Evolutionary conservation across 805 yeast genomes (phyloP), one percentile per base, ranked within the genome.

Genomic region (Metschnikowia koreensis): DNA sequence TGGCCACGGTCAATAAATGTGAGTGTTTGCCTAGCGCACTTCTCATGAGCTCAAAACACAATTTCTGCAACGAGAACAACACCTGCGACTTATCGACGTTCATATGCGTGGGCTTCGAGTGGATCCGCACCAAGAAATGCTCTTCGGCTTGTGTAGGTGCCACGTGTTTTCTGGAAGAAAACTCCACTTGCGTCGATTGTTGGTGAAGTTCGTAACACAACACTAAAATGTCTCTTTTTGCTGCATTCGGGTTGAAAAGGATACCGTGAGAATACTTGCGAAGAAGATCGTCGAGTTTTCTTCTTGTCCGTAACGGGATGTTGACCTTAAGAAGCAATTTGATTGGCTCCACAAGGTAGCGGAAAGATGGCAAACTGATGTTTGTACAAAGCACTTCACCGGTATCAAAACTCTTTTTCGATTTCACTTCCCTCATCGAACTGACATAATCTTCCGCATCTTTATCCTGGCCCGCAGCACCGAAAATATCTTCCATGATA

Each of bases 401-500:
- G 6, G 94, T 82, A 60, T 94, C 98, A 64, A 74, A 87, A 74
- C 96, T 86, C 70, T 90, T 90, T 63, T 89, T 89, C 57, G 83
- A 85, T 65, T 90, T 92, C 36, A 94, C 93, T 73, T 93, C 99
- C 60, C 87, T 88, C 83, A 91, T 88, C 55, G 85, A 83, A 31
- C 89, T 84, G 47, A 81, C 81, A 63, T 94, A 93, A 16, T 91
- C 97, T 55, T 91, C 97, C 6, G 94, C 92, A 57, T 94, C 98
- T 65, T 94, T 93, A 63, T 94, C 98, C 63, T 86, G 87, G 36
- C 97, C 96, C 3, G 96, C 88, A 9, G 86, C 80, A 26, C 99
- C 99, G 67, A 94, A 92, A 4, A 84, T 80, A 63, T 93, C 97
- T 63, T 91, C 96, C 97, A 93, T 93, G 22, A 92, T 76, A 13